Percentiles rank a stretch among this genome's conserved stretches.
Evolutionary conservation across 495 filamentous ascomycete species (phyloP).

Genomic region (Parachaetomium inaequale): DNA sequence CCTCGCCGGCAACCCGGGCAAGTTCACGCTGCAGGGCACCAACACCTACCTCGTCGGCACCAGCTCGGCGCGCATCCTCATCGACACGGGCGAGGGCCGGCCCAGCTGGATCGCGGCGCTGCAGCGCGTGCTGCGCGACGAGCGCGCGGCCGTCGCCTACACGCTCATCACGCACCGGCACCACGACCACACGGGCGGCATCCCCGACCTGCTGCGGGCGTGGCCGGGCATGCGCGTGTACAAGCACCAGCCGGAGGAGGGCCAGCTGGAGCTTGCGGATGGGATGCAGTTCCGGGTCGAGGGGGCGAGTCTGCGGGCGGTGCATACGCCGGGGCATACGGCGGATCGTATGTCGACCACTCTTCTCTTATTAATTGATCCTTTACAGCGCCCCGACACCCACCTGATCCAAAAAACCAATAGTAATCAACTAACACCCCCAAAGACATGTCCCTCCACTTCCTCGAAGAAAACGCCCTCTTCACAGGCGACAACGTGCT

Average conservation of each 20-base stretch:
- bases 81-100: slow-evolving; percentile 76
- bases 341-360: slow-evolving; percentile 79
- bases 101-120: slow-evolving; percentile 59
- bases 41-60: slow-evolving; percentile 85
- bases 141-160: slow-evolving; percentile 60
- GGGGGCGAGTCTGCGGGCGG: slow-evolving; percentile 71
- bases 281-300: slow-evolving; percentile 70
- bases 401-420: too few species aligned
- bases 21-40: slow-evolving; percentile 62
- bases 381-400: too few species aligned
- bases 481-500: slow-evolving; percentile 96
- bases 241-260: slow-evolving; percentile 40
- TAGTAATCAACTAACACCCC: too few species aligned
- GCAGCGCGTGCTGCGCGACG: slow-evolving; percentile 56
- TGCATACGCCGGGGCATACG: slow-evolving; percentile 82
- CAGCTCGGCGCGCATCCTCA: slow-evolving; percentile 61
- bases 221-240: slow-evolving; percentile 57
- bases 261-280: slow-evolving; percentile 58
- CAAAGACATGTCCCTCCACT: too few species aligned
- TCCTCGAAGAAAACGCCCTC: slow-evolving; percentile 76
- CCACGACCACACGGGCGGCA: slow-evolving; percentile 74
- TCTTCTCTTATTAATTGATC: too few species aligned
- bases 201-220: slow-evolving; percentile 59
- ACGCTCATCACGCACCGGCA: slow-evolving; percentile 90
- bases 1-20: slow-evolving; percentile 76